phyloP scores from a whole-genome alignment of 371 early-diverging fungal species.

The Mucor ambiguus region DNA sequence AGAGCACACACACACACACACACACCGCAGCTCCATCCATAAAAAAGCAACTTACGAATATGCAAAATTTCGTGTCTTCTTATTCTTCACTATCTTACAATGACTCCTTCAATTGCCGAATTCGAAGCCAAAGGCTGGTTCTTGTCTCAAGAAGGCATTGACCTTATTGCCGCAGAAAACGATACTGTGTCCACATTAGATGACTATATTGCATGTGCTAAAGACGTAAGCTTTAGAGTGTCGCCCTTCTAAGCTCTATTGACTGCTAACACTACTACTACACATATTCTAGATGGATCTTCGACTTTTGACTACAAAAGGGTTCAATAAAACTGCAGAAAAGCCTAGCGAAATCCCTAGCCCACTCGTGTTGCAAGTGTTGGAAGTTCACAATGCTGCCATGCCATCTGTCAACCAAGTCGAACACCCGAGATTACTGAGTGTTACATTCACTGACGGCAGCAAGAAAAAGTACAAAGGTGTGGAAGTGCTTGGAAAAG shows the following conservation, averaged over 20 bases:
- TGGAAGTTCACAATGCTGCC: conserved; percentile 40
- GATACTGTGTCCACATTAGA: conserved; percentile 17
- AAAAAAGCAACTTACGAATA: background rate
- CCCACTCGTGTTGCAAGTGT: conserved; percentile 41
- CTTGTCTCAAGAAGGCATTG: conserved; percentile 31
- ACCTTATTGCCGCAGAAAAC: conserved; percentile 9
- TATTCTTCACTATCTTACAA: background rate
- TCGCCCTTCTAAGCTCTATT: background rate
- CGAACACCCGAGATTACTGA: conserved; percentile 40
- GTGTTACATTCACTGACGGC: conserved; percentile 41
- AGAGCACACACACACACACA: no score
- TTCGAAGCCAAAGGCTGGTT: conserved; percentile 33
- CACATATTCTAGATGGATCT: conserved; percentile 35
- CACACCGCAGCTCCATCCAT: background rate
- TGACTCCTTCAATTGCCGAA: conserved; percentile 8
- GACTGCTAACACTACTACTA: background rate
- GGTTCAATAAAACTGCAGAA: conserved; percentile 25
- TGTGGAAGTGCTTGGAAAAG: conserved; percentile 34
- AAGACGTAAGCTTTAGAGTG: conserved; percentile 33
- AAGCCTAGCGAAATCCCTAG: conserved; percentile 17
- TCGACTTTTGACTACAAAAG: conserved; percentile 30
- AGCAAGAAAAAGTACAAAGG: conserved; percentile 41
- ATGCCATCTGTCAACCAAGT: conserved; percentile 38
- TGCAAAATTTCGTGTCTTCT: conserved; percentile 13
- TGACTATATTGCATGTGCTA: conserved; percentile 29